Evolutionary conservation across 1,284 basidiomycete genomes (phyloP).

Genomic region (Entoloma clypeatum): DNA sequence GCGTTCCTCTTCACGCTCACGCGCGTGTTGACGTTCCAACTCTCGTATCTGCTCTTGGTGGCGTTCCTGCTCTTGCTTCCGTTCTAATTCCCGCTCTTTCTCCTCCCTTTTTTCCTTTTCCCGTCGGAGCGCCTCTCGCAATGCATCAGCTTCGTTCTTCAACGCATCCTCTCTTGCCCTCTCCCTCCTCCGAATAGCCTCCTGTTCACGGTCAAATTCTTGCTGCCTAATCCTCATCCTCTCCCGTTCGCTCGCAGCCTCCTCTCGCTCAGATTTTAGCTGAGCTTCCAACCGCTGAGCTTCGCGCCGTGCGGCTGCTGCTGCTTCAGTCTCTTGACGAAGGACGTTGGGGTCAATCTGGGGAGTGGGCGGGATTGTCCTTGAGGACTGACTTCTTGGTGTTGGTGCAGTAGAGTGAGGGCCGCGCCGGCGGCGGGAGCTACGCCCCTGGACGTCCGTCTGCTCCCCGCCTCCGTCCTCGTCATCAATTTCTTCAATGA

Average conservation of each 20-base stretch:
- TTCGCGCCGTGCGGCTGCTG: constrained; percentile 10
- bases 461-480: constrained; percentile 2
- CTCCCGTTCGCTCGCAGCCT: constrained; percentile 18
- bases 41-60: constrained; percentile 20
- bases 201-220: constrained; percentile 15
- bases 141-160: constrained; percentile 6
- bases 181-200: constrained; percentile 10
- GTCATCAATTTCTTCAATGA: constrained; percentile 15
- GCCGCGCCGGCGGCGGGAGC: constrained; percentile 1
- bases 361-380: constrained; percentile 7
- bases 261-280: constrained; percentile 8
- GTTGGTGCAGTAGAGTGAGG: constrained; percentile 1
- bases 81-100: constrained; percentile 17
- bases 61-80: constrained; percentile 18
- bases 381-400: constrained; percentile 10
- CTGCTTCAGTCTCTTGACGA: constrained; percentile 14
- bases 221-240: constrained; percentile 8
- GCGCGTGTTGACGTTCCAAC: constrained; percentile 14
- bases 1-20: neutral
- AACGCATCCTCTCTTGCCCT: constrained; percentile 10
- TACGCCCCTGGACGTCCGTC: neutral
- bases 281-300: constrained; percentile 11
- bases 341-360: constrained; percentile 8
- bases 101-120: constrained; percentile 19
- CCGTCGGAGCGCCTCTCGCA: constrained; percentile 11